Percentiles rank a stretch among this genome's conserved stretches.
phyloP scores from a whole-genome alignment of 164 flowering plant genomes.

The Kalanchoe fedtschenkoi region DNA sequence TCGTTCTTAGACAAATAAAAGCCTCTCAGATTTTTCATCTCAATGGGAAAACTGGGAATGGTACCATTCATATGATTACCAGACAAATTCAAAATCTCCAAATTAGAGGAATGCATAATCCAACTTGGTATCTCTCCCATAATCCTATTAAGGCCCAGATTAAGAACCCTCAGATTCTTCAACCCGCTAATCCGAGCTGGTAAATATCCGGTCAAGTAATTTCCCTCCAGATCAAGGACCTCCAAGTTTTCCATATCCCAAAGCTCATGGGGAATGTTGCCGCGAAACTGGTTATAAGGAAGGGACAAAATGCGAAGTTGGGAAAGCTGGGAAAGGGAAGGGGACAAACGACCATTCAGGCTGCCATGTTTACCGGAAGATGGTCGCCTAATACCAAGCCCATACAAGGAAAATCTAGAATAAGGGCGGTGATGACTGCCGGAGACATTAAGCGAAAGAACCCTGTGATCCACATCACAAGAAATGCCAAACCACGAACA shows the following conservation, averaged over 20 bases:
- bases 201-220: slow-evolving; percentile 27
- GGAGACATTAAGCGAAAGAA: slow-evolving; percentile 37
- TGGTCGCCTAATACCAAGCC: slow-evolving; percentile 37
- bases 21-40: slow-evolving; percentile 27
- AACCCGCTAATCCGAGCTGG: slow-evolving; percentile 21
- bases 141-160: slow-evolving; percentile 42
- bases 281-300: slow-evolving; percentile 41
- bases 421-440: slow-evolving; percentile 29
- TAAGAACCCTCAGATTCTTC: slow-evolving; percentile 33
- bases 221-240: slow-evolving; percentile 58
- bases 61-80: slow-evolving; percentile 48
- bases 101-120: slow-evolving; percentile 14
- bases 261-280: slow-evolving; percentile 36
- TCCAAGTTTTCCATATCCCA: slow-evolving; percentile 48
- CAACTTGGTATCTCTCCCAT: slow-evolving; percentile 34
- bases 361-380: slow-evolving; percentile 22
- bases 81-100: slow-evolving; percentile 55
- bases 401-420: slow-evolving; percentile 21
- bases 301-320: slow-evolving; percentile 49
- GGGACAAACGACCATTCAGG: slow-evolving; percentile 27
- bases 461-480: slow-evolving; percentile 35
- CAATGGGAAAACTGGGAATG: slow-evolving; percentile 42
- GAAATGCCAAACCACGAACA: slow-evolving; percentile 47
- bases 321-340: slow-evolving; percentile 27
- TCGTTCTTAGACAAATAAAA: slow-evolving; percentile 54